Conservation (phyloP, 495 filamentous ascomycete species). For the Baudoinia panamericana region DNA sequence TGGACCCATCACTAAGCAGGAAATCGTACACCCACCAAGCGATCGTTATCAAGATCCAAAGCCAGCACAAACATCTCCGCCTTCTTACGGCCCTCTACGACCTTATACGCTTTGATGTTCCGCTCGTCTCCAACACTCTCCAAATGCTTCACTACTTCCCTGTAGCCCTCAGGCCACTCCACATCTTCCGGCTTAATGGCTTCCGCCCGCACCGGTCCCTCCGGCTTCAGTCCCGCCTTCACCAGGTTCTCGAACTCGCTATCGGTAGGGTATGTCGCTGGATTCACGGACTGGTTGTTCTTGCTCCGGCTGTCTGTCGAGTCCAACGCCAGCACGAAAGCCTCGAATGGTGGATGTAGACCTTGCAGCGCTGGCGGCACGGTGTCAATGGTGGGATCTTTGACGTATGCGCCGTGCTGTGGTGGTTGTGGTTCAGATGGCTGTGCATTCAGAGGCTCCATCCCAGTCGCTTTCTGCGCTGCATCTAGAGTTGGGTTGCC, state of each 20-base stretch:
- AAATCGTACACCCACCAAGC: background rate
- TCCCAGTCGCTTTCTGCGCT: background rate
- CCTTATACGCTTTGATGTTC: background rate
- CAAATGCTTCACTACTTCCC: background rate
- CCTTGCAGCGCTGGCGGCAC: background rate
- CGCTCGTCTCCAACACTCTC: background rate
- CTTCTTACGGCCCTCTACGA: background rate
- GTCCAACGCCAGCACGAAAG: background rate
- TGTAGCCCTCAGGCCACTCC: background rate
- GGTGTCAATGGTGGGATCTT: background rate
- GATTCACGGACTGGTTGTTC: background rate
- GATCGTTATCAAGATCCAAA: background rate
- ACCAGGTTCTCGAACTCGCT: constrained; percentile 2
- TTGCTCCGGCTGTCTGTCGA: background rate
- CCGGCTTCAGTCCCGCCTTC: background rate
- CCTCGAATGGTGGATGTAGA: background rate
- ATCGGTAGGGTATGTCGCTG: background rate
- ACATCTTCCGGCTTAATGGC: background rate
- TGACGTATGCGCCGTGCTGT: background rate
- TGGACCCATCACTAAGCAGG: too few species aligned
- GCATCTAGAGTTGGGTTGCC: constrained; percentile 1
- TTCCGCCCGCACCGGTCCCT: constrained; percentile 1
- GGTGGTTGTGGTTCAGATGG: background rate
- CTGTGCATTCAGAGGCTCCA: background rate
- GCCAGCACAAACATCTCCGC: constrained; percentile 5